Conservation (phyloP, 345 rosid genomes). For the Moricandia arvensis region DNA sequence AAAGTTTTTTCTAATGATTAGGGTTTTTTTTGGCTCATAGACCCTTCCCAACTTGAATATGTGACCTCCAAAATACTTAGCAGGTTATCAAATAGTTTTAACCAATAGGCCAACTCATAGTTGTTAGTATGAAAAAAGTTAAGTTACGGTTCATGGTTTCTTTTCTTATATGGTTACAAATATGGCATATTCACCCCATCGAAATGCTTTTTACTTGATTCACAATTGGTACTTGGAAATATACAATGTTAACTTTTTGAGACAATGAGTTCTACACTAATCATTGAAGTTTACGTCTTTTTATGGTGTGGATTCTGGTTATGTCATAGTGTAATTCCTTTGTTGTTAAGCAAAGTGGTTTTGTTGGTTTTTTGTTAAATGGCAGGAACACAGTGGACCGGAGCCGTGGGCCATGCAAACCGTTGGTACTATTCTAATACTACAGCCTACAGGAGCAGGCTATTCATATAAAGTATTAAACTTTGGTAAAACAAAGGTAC, state of each 20-base stretch:
- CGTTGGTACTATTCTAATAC: constrained; percentile 4
- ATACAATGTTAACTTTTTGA: constrained; percentile 18
- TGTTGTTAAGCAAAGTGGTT: constrained; percentile 44
- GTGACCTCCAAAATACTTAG: neutral
- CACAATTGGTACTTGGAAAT: constrained; percentile 28
- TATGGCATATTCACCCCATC: constrained; percentile 16
- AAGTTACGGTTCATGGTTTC: neutral
- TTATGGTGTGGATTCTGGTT: constrained; percentile 23
- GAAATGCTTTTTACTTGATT: constrained; percentile 20
- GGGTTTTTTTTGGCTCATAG: neutral
- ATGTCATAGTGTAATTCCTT: constrained; percentile 29
- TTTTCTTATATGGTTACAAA: neutral
- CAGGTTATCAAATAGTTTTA: neutral
- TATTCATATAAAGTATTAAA: constrained; percentile 37
- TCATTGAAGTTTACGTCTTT: constrained; percentile 28
- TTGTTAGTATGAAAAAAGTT: neutral
- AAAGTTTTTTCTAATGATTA: neutral
- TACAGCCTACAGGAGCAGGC: constrained; percentile 31
- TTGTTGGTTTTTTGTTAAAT: constrained; percentile 17
- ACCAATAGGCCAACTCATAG: neutral
- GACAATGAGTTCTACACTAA: constrained; percentile 18
- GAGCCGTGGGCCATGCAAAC: constrained; percentile 33
- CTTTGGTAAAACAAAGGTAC: constrained; percentile 34
- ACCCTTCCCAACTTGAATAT: neutral
- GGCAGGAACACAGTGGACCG: constrained; percentile 28